Percentiles rank a stretch among this genome's conserved stretches.
Conservation (phyloP, 169 alveolate species). For the Cryptosporidium baileyi region DNA sequence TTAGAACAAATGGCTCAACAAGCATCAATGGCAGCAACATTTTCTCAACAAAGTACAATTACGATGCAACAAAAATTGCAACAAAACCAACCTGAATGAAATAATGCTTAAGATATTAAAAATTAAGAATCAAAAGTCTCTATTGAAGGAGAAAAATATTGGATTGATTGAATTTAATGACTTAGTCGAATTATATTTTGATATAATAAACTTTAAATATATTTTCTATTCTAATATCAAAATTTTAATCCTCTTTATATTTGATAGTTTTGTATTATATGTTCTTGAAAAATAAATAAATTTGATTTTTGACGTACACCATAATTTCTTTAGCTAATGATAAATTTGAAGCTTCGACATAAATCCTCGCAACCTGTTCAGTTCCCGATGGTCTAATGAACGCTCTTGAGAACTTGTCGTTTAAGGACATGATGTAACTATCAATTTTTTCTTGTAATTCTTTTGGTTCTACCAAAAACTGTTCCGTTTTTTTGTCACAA, state of each 20-base stretch:
- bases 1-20: conserved; percentile 65
- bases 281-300: conserved; percentile 42
- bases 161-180: too few relatives aligned
- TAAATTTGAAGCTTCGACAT: conserved; percentile 81
- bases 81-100: background rate
- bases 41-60: background rate
- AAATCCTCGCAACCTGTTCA: conserved; percentile 83
- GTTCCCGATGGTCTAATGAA: conserved; percentile 88
- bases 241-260: too few relatives aligned
- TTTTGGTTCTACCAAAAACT: conserved; percentile 73
- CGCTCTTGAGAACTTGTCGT: conserved; percentile 75
- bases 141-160: too few relatives aligned
- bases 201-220: too few relatives aligned
- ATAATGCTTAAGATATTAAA: background rate
- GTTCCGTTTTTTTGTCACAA: conserved; percentile 71
- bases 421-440: conserved; percentile 64
- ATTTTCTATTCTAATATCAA: too few relatives aligned
- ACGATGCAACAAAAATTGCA: background rate
- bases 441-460: conserved; percentile 81
- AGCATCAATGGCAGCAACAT: conserved; percentile 34
- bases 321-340: conserved; percentile 75
- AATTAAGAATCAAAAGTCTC: too few relatives aligned
- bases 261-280: too few relatives aligned
- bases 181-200: too few relatives aligned
- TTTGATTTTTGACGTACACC: conserved; percentile 7